Evolutionary conservation across 371 early-diverging fungal genomes (phyloP), one percentile per base, ranked within the genome.

Genomic region (Rhizopus arrhizus): DNA sequence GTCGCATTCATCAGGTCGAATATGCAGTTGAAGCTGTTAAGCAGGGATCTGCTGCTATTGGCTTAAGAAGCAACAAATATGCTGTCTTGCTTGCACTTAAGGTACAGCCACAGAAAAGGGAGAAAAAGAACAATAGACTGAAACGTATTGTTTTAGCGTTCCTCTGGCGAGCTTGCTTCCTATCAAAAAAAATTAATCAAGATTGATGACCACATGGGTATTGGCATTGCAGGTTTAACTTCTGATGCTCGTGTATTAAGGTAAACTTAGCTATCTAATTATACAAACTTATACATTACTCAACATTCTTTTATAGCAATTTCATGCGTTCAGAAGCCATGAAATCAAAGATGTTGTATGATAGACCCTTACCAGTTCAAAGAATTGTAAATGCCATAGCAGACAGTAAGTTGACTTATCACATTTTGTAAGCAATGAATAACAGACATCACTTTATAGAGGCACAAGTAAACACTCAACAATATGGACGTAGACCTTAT

Each of bases 11-110:
- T 84, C 99, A 99, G 79, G 88, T 99, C 46, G 99, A 99, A 77
- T 99, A 99, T 74, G 98, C 99, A 29, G 91, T 96, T 62, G 98
- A 99, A 83, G 99, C 99, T 35, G 98, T 99, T 45, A 98, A 99
- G 79, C 98, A 98, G 72, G 99, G 99, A 36, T 95, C 97, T 6
- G 97, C 97, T 9, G 93, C 92, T 36, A 96, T 99, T 50, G 98
- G 98, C 12, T 68, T 97, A 51, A 85, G 90, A 62, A 93, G 92
- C 43, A 91, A 91, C 43, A 89, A 88, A 45, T 90, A 94, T 70
- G 95, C 89, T 2, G 91, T 97, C 28, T 75, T 98, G n/a, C 81
- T 95, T 11, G 95, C 89, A 5, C 78, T 97, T 58, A 97, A 98
- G 89, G 97, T 95, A 82, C 22, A 22, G 22, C 22, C 22, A 22